Conservation (phyloP, 352 stramenopile species). For the Phytopythium mirpurense region DNA sequence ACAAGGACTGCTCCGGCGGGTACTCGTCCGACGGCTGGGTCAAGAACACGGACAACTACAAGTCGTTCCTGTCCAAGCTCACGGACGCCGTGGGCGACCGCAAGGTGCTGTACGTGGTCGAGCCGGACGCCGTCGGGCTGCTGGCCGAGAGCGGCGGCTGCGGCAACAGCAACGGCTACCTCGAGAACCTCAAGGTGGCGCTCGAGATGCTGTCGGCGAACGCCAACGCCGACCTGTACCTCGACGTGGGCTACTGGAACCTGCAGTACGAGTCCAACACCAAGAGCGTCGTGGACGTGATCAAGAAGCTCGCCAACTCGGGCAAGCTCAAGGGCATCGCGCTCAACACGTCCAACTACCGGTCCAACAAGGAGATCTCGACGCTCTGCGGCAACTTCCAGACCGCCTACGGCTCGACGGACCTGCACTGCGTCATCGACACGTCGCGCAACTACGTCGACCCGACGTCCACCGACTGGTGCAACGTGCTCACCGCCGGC, state of each 20-base stretch:
- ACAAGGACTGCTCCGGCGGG: slow-evolving; percentile 58
- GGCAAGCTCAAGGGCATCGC: slow-evolving; percentile 48
- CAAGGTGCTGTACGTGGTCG: slow-evolving; percentile 62
- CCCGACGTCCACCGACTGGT: slow-evolving; percentile 45
- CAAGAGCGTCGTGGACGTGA: slow-evolving; percentile 26
- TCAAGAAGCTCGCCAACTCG: slow-evolving; percentile 32
- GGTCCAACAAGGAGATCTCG: slow-evolving; percentile 39
- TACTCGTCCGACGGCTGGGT: slow-evolving; percentile 37
- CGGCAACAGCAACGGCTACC: slow-evolving; percentile 32
- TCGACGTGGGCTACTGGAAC: slow-evolving; percentile 63
- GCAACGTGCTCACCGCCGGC: slow-evolving; percentile 54
- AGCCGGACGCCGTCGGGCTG: slow-evolving; percentile 56
- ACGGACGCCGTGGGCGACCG: slow-evolving; percentile 31
- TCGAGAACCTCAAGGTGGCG: slow-evolving; percentile 44
- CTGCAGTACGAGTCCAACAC: slow-evolving; percentile 26
- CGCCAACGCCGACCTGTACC: slow-evolving; percentile 49
- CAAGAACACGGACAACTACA: slow-evolving; percentile 37
- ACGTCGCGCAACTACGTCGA: slow-evolving; percentile 57
- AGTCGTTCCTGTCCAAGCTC: slow-evolving; percentile 35
- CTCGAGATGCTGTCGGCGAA: slow-evolving; percentile 48
- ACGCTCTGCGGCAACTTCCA: slow-evolving; percentile 53
- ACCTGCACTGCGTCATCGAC: slow-evolving; percentile 54
- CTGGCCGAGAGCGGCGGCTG: slow-evolving; percentile 34
- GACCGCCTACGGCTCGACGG: slow-evolving; percentile 31
- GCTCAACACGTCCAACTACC: slow-evolving; percentile 78